Percentiles rank a stretch among this genome's conserved stretches.
phyloP scores from a whole-genome alignment of 2,329 filamentous ascomycete species.

The Alternaria panax region DNA sequence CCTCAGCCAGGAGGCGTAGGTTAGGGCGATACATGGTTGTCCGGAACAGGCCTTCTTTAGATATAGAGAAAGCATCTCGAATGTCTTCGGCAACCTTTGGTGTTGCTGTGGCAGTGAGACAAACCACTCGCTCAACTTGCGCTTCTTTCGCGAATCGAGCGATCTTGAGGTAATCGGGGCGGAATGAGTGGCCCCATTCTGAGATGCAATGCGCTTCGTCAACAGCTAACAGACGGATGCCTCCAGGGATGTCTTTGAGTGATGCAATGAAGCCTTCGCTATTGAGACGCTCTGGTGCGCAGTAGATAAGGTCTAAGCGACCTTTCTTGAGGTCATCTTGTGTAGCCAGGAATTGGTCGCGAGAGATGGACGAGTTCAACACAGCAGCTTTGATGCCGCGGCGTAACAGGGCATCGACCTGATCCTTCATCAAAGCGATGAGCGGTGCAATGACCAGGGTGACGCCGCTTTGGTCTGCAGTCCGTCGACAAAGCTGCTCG shows the following conservation, averaged over 20 bases:
- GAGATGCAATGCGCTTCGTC: constrained; percentile 97
- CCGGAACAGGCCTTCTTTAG: constrained; percentile 64
- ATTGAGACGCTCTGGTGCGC: constrained; percentile 95
- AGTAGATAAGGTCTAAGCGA: constrained; percentile 82
- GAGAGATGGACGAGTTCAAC: constrained; percentile 69
- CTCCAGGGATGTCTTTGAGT: constrained; percentile 70
- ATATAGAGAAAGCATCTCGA: constrained; percentile 89
- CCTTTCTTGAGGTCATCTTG: constrained; percentile 69
- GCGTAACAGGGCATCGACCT: constrained; percentile 78
- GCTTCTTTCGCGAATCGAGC: constrained; percentile 77
- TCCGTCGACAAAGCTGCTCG: constrained; percentile 25
- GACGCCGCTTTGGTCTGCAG: constrained; percentile 75
- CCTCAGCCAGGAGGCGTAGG: constrained; percentile 63
- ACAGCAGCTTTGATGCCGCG: constrained; percentile 79
- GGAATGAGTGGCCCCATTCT: constrained; percentile 97
- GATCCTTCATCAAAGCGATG: constrained; percentile 94
- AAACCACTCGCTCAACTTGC: constrained; percentile 77
- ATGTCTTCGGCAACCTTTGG: constrained; percentile 75
- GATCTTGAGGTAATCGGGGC: constrained; percentile 87
- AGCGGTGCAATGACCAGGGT: constrained; percentile 92
- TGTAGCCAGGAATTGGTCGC: constrained; percentile 66
- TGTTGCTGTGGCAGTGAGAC: constrained; percentile 90
- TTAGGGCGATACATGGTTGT: constrained; percentile 68
- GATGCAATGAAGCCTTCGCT: constrained; percentile 71
- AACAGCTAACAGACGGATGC: constrained; percentile 84